phyloP scores from a whole-genome alignment of 306 rosid species.

The Macrotyloma uniflorum region DNA sequence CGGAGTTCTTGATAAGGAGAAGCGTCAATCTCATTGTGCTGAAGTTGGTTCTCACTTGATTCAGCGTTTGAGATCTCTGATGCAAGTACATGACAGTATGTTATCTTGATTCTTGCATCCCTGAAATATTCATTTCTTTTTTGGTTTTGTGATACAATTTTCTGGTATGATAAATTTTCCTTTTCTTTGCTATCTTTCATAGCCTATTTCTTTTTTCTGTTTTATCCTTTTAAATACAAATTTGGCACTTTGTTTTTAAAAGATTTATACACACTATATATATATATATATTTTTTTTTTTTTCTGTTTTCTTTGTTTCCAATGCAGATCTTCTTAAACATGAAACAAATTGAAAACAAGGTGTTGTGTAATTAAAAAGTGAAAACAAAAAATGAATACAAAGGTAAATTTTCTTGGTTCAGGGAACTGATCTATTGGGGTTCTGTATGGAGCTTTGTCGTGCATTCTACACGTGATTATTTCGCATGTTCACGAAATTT shows the following conservation, averaged over 20 bases:
- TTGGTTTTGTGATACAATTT: background rate
- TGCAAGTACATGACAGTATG: conserved; percentile 62
- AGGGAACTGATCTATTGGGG: too few species aligned
- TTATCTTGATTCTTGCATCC: background rate
- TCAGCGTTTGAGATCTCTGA: conserved; percentile 62
- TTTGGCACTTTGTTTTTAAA: too few species aligned
- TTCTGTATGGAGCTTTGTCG: background rate
- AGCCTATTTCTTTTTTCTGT: too few species aligned
- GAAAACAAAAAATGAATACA: too few species aligned
- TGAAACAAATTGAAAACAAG: too few species aligned
- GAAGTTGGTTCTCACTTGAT: conserved; percentile 71
- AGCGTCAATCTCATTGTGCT: conserved; percentile 67
- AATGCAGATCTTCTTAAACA: too few species aligned
- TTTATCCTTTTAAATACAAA: too few species aligned
- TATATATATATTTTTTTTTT: too few species aligned
- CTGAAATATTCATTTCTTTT: background rate
- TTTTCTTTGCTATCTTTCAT: background rate
- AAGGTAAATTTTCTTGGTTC: too few species aligned
- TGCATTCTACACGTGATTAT: background rate
- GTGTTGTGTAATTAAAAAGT: too few species aligned
- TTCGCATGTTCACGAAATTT: background rate
- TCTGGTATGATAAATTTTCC: background rate
- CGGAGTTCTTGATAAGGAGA: conserved; percentile 71
- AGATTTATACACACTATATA: background rate
- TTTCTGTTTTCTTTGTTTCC: too few species aligned